These are phyloP conservation scores for Meyerozyma guilliermondii DNA, from an alignment of 1,139 yeast genomes.

Conservation along the genomic window DNA sequence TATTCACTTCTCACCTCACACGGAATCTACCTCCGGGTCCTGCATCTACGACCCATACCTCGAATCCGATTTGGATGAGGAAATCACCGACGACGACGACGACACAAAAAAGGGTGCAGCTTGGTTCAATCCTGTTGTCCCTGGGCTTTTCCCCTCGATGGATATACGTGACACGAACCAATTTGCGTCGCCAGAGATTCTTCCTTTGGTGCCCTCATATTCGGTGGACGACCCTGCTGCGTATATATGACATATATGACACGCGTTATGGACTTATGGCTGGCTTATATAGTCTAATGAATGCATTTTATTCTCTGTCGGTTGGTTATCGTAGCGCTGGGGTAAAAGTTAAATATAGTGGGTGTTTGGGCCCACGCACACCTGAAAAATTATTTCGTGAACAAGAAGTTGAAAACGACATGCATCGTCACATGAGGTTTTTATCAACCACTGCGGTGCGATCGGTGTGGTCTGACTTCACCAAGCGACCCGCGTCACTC, in stretches of 20 bases:
- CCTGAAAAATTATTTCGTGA: neutral
- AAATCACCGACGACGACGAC: constrained; percentile 7
- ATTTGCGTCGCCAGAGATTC: constrained; percentile 21
- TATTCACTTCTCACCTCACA: neutral
- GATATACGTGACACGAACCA: constrained; percentile 18
- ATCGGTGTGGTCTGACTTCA: constrained; percentile 44
- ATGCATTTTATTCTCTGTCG: neutral
- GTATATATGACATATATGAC: neutral
- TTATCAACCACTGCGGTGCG: constrained; percentile 5
- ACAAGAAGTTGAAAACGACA: neutral
- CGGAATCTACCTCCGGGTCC: neutral
- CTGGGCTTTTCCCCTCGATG: constrained; percentile 38
- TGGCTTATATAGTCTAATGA: neutral
- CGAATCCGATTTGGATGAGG: constrained; percentile 3
- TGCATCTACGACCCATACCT: neutral
- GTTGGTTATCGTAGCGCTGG: too few species aligned
- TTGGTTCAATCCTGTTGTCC: constrained; percentile 18
- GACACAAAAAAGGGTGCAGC: constrained; percentile 8
- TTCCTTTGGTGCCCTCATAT: constrained; percentile 29
- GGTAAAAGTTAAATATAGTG: neutral
- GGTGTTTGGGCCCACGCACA: neutral
- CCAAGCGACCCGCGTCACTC: constrained; percentile 36
- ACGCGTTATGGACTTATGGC: neutral
- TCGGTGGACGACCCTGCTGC: neutral
- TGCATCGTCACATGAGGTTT: neutral